Evolutionary conservation across 331 rosid species (phyloP), one percentile per base, ranked within the genome.

Genomic region (Quercus phellos): DNA sequence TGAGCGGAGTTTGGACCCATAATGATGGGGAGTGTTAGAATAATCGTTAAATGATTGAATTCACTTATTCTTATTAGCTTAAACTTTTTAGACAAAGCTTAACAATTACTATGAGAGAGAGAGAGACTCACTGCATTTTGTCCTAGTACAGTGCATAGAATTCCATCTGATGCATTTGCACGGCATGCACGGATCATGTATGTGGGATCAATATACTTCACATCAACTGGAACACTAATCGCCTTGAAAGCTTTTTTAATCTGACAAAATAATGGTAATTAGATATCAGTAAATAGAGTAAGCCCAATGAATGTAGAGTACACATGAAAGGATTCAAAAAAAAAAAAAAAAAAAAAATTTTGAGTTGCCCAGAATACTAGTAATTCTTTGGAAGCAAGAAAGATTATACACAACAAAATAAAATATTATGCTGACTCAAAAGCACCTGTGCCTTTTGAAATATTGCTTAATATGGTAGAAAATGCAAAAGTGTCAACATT

Each of bases 111-210:
- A 12, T 3, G 51, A 43, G 51, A 43, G 16, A 17, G 16, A 73
- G 83, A 86, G 79, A 72, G 71, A 90, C 97, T 86, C 74, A 95
- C 99, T 17, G 98, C 97, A 85, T 95, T 95, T 85, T 95, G 98
- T 73, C 99, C 98, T 46, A 95, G 88, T 59, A 95, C 98, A 56
- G 99, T 83, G 75, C 99, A 95, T 55, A 93, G 83, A 88, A 95
- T 95, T 82, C 98, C 98, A 87, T 95, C 98, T 55, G 98, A 95
- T 74, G 99, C 99, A 74, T 95, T 95, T 78, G 98, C 99, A 19
- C 98, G 98, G 76, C 87, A 78, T 5, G 97, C 97, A 24, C 99
- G 99, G 77, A 95, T 93, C 98, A 95, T 95, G 82, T 95, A 95
- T 0, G 98, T 95, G 46, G 99, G 99, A 86, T 95, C 99, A 76